Evolutionary conservation across 176 grass and related monocot genomes (phyloP), one percentile per base, ranked within the genome.

Genomic region (Hyparrhenia diplandra): DNA sequence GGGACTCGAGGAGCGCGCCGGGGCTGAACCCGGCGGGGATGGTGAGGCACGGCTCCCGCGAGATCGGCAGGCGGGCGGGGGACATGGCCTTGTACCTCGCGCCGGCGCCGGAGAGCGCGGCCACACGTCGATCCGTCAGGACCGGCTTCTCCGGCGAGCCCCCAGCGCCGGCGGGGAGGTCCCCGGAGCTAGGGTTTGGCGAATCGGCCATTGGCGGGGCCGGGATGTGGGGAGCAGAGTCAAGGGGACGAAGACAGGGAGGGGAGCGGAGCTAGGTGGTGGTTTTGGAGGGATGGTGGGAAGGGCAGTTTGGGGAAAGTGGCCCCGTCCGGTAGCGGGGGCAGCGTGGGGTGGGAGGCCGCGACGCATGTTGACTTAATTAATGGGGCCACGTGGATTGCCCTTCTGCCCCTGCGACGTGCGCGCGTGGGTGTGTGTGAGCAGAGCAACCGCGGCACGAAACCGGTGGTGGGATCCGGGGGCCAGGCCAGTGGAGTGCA

Each of bases 51-150:
- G 96, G 84, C 57, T 87, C 82, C 23, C 96, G 91, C 71, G 90
- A 77, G 83, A 99, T 99, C 72, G 90, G 92, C 75, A 99, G 90
- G 57, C 82, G 82, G 21, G 96, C 93, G 25, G 93, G 96, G 62
- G 96, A 95, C 96, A 99, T 93, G 21, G 90, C 88, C 92, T 93
- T 93, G 90, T 99, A 99, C 85, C 87, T 91, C 13, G 96, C 96
- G 5, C 88, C 96, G 3, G 82, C 79, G 45, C 76, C 84, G 13
- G 86, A 71, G 14, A 86, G 76, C 76, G 86, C 92, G 6, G 89
- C 82, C 17, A 92, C 81, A 49, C 86, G 79, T 67, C 76, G 77
- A 93, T 87, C 86, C 81, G 80, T 41, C n/a, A 75, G 80, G 23
- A 54, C 35, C 5, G 67, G 71, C 57, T 62, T 85, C 74, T 91